These are phyloP conservation scores for Diplodia sapinea DNA, from an alignment of 2,329 filamentous ascomycete genomes.

Conservation along the genomic window DNA sequence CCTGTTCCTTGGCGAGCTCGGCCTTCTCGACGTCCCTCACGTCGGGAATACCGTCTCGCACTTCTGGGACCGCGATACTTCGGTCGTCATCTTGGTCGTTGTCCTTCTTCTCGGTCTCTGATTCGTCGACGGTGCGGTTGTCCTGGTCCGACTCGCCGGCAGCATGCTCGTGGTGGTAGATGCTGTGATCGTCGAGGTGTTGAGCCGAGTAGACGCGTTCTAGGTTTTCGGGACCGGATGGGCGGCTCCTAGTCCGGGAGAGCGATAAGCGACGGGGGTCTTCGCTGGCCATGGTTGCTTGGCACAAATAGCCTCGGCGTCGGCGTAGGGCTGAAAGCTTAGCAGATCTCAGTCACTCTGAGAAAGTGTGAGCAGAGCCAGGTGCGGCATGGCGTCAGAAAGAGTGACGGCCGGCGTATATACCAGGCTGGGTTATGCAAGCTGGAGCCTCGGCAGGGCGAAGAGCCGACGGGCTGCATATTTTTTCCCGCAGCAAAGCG, in stretches of 20 bases:
- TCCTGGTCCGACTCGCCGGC: slow-evolving; percentile 32
- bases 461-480: slow-evolving; percentile 8
- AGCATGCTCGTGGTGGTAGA: slow-evolving; percentile 44
- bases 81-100: slow-evolving; percentile 33
- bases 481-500: not conserved
- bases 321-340: slow-evolving; percentile 24
- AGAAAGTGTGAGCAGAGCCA: not conserved
- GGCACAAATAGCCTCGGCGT: slow-evolving; percentile 4
- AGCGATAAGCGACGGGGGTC: slow-evolving; percentile 17
- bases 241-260: slow-evolving; percentile 31
- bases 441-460: not conserved
- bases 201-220: slow-evolving; percentile 41
- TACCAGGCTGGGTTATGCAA: slow-evolving; percentile 3
- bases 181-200: slow-evolving; percentile 45
- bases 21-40: slow-evolving; percentile 43
- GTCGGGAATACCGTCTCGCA: slow-evolving; percentile 39
- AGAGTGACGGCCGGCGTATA: not conserved
- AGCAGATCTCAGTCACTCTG: slow-evolving; percentile 8
- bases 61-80: slow-evolving; percentile 37
- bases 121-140: slow-evolving; percentile 32
- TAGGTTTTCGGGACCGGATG: slow-evolving; percentile 36
- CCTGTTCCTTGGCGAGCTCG: slow-evolving; percentile 38
- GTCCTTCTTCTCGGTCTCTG: slow-evolving; percentile 33
- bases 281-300: slow-evolving; percentile 25
- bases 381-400: slow-evolving; percentile 11